Base-by-base conservation (phyloP, 1,284 basidiomycete genomes). In the Leccinum subrobustum region DNA sequence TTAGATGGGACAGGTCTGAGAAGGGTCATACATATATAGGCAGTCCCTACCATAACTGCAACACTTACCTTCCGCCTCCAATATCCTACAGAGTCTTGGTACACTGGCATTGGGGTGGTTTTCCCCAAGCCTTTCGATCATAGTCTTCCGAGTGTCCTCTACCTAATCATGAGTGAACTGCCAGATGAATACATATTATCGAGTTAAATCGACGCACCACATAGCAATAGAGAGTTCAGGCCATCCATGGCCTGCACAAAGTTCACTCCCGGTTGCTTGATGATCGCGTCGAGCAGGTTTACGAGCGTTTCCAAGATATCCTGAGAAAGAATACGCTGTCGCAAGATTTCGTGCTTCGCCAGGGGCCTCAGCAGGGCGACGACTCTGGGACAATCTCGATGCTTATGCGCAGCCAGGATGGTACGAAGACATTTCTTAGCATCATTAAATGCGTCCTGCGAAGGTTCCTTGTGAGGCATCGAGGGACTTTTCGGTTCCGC, bases 241-340 rank as follows among this genome's bases (percentile, higher is more conserved):
- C 65, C 68, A 1, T 72, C 66, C 71, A 73, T 71, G 3, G 59
- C 65, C 12, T 65, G 62, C 14, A 57, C 63, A 48, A 71, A 74
- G 47, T 56, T 63, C 3, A 20, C 53, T 12, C 8, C 54, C 0
- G 35, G 52, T 18, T 54, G 9, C 1, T 0, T 4, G 16, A 69
- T 3, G 3, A 62, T 63, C 5, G 0, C 16, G 37, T 73, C 70
- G 2, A 72, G 50, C 7, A 71, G 31, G 1, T 23, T 9, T 18
- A 68, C 39, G 9, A 73, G 55, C 7, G 16, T 61, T 1, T 63
- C 31, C 51, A 73, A 27, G 4, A 68, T 56, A 0, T 66, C 60
- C 1, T 18, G 3, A 3, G 61, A 66, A 25, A 70, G 62, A 31
- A 74, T 59, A 7, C 6, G 52, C 29, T 61, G 7, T n/a, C 62